phyloP scores from a whole-genome alignment of 768 basidiomycete species.

The Paxillus ammoniavirescens region DNA sequence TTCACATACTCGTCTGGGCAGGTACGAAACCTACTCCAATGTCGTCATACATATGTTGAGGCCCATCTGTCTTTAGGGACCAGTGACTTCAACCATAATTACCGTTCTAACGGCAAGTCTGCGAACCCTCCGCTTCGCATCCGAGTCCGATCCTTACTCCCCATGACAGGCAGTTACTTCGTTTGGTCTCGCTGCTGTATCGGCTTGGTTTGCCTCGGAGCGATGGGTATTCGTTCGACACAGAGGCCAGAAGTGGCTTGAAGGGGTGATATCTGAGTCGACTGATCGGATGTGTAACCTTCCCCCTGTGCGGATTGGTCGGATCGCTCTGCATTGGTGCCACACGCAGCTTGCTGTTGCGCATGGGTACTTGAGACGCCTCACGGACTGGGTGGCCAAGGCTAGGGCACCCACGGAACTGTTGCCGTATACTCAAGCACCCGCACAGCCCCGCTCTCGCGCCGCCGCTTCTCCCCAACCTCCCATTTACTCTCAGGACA shows the following conservation, averaged over 20 bases:
- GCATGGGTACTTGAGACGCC: slow-evolving; percentile 21
- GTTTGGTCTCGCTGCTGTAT: slow-evolving; percentile 48
- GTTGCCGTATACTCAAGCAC: slow-evolving; percentile 20
- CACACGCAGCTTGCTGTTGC: slow-evolving; percentile 14
- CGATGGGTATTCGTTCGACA: slow-evolving; percentile 48
- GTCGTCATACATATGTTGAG: slow-evolving; percentile 19
- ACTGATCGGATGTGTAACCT: slow-evolving; percentile 26
- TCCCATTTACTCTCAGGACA: slow-evolving; percentile 20
- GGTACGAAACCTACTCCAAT: slow-evolving; percentile 38
- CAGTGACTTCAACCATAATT: slow-evolving; percentile 65
- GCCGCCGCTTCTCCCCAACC: slow-evolving; percentile 9
- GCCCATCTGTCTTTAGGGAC: slow-evolving; percentile 39
- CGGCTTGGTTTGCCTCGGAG: slow-evolving; percentile 53
- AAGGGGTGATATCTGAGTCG: slow-evolving; percentile 38
- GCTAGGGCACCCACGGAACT: slow-evolving; percentile 19
- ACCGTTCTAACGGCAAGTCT: slow-evolving; percentile 63
- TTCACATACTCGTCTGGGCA: slow-evolving; percentile 75
- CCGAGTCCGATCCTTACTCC: slow-evolving; percentile 6
- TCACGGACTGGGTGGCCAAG: slow-evolving; percentile 25
- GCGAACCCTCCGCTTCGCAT: background rate
- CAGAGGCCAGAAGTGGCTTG: slow-evolving; percentile 51
- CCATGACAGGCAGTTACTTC: slow-evolving; percentile 34
- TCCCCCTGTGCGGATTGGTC: slow-evolving; percentile 22
- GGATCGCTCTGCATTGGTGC: slow-evolving; percentile 28
- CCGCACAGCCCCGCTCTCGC: slow-evolving; percentile 15